phyloP scores from a whole-genome alignment of 1,284 basidiomycete genomes.

The Golubevia pallescens region DNA sequence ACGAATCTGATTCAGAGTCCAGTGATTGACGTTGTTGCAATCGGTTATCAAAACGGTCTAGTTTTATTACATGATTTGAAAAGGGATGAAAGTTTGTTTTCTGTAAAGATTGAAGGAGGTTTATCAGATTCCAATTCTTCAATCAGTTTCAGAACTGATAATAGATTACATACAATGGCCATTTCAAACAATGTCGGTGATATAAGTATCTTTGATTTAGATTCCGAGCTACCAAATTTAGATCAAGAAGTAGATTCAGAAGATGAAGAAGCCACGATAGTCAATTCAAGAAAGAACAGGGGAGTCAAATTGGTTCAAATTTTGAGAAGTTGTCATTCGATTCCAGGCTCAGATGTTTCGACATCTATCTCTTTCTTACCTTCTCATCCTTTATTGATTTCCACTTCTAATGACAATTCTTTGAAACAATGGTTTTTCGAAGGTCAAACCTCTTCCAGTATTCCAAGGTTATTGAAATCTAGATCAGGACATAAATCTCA shows the following conservation, averaged over 20 bases:
- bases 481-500: slow-evolving; percentile 90
- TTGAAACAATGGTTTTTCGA: slow-evolving; percentile 91
- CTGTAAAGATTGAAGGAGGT: slow-evolving; percentile 74
- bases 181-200: slow-evolving; percentile 49
- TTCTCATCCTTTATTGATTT: slow-evolving; percentile 41
- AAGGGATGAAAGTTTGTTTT: slow-evolving; percentile 84
- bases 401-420: slow-evolving; percentile 53
- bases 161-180: slow-evolving; percentile 63
- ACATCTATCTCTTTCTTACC: slow-evolving; percentile 27
- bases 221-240: slow-evolving; percentile 15
- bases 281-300: slow-evolving; percentile 13
- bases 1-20: slow-evolving; percentile 87
- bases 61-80: slow-evolving; percentile 88
- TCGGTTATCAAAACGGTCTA: slow-evolving; percentile 86
- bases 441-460: slow-evolving; percentile 75
- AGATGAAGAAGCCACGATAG: not conserved
- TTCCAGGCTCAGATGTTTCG: slow-evolving; percentile 8
- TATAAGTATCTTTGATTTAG: slow-evolving; percentile 56
- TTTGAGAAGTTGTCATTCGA: slow-evolving; percentile 55
- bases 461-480: slow-evolving; percentile 84
- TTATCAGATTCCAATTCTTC: slow-evolving; percentile 73
- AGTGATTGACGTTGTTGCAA: slow-evolving; percentile 90
- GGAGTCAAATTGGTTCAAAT: slow-evolving; percentile 49
- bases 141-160: slow-evolving; percentile 86
- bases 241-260: not conserved